Evolutionary conservation across 441 rosid genomes (phyloP).

Genomic region (Capsella rubella): DNA sequence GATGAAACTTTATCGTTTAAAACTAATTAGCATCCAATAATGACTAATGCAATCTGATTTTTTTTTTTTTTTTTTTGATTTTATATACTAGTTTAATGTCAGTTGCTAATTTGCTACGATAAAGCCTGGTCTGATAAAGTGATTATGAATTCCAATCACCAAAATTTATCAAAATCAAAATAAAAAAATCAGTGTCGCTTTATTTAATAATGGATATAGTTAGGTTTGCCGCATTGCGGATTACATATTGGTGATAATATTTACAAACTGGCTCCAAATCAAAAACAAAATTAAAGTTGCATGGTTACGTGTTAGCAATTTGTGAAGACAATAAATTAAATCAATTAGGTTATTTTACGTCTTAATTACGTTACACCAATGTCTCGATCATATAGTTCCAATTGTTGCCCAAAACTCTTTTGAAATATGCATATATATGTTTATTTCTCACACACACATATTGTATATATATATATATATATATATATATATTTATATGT

Average conservation of each 20-base stretch:
- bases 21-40: background rate
- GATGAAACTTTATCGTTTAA: slow-evolving; percentile 1
- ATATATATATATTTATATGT: no score
- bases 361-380: slow-evolving; percentile 29
- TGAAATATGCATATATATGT: slow-evolving; percentile 14
- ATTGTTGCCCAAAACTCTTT: background rate
- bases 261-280: background rate
- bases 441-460: slow-evolving; percentile 4
- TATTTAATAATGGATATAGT: slow-evolving; percentile 25
- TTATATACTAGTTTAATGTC: slow-evolving; percentile 1
- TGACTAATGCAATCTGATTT: background rate
- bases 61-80: background rate
- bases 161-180: slow-evolving; percentile 17
- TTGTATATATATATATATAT: no score
- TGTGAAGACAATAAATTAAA: background rate
- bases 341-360: slow-evolving; percentile 33
- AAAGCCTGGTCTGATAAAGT: slow-evolving; percentile 7
- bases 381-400: slow-evolving; percentile 20
- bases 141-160: slow-evolving; percentile 19
- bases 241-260: slow-evolving; percentile 21
- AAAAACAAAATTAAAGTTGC: slow-evolving; percentile 28
- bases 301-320: slow-evolving; percentile 28
- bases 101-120: slow-evolving; percentile 20
- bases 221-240: slow-evolving; percentile 23
- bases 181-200: background rate